Evolutionary conservation across 805 yeast species (phyloP), one percentile per base, ranked within the genome.

Genomic region (Spathaspora gorwiae): DNA sequence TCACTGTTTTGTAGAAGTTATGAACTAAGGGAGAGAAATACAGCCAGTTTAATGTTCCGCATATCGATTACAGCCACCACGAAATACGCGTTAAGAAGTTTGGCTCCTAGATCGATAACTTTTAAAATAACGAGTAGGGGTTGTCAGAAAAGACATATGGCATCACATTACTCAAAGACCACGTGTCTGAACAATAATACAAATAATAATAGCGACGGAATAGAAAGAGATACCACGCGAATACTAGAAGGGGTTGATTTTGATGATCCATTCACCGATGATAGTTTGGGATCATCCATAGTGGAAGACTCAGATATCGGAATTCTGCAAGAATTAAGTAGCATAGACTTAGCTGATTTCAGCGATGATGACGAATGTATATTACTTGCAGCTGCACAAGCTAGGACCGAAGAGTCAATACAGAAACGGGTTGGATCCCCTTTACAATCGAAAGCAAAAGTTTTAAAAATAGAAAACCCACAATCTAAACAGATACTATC

Each of bases 361-460:
- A 42, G 43, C 33, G 48, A 45, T 41, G 39, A 45, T 15, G 47
- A 45, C 30, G 47, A 45, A 35, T 15, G 31, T 29, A 35, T 30
- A 10, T 32, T 37, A 12, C 39, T 39, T 32, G 24, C 30, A 11
- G 47, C 43, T 11, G 42, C 38, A 3, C 12, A 29, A 29, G 32
- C 9, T 9, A 11, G 9, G 12, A 5, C 12, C 32, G 12, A 11
- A 11, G 32, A 29, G 32, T 29, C 12, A 19, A 19, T 19, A 3
- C 32, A 29, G 32, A 29, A 29, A 5, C 32, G 32, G 6, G 3
- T 3, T 29, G 32, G 12, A 29, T 29, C 32, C 12, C 32, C 32
- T 9, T 29, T 29, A 11, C 24, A 19, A 19, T 19, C 24, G 4
- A 5, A 19, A 19, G 24, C 24, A 19, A 19, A 19, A 5, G 4